phyloP scores from a whole-genome alignment of 2,329 filamentous ascomycete genomes.

The Penicillium sp. region DNA sequence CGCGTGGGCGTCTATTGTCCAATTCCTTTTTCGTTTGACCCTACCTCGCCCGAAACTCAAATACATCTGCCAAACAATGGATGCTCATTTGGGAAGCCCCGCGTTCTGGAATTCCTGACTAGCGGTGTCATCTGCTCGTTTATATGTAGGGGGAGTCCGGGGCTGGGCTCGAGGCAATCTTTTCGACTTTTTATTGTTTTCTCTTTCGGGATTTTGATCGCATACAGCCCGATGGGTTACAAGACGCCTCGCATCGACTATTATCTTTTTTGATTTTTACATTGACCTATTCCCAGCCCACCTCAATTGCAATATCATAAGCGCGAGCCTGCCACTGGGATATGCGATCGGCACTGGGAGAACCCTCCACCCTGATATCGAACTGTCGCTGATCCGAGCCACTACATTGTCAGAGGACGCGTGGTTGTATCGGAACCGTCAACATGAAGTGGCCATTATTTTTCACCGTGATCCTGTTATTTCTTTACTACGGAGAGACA shows the following conservation, averaged over 20 bases:
- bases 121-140: slow-evolving; percentile 14
- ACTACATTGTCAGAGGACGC: not conserved
- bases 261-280: not conserved
- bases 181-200: not conserved
- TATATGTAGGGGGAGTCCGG: slow-evolving; percentile 20
- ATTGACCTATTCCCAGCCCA: not conserved
- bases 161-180: slow-evolving; percentile 7
- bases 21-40: slow-evolving; percentile 11
- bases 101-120: slow-evolving; percentile 16
- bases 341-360: not conserved
- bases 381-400: not conserved
- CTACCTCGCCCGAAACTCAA: slow-evolving; percentile 16
- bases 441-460: slow-evolving; percentile 25
- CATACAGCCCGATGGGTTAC: slow-evolving; percentile 9
- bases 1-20: slow-evolving; percentile 22
- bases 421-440: not conserved
- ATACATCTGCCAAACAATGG: slow-evolving; percentile 10
- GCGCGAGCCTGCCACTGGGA: not conserved
- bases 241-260: slow-evolving; percentile 4
- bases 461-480: slow-evolving; percentile 13
- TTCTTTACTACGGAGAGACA: slow-evolving; percentile 15
- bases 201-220: slow-evolving; percentile 4
- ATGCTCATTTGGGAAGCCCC: slow-evolving; percentile 6
- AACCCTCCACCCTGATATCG: not conserved
- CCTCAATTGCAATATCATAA: not conserved